phyloP scores from a whole-genome alignment of 106 monocot species.

The Dactylorhiza incarnata region DNA sequence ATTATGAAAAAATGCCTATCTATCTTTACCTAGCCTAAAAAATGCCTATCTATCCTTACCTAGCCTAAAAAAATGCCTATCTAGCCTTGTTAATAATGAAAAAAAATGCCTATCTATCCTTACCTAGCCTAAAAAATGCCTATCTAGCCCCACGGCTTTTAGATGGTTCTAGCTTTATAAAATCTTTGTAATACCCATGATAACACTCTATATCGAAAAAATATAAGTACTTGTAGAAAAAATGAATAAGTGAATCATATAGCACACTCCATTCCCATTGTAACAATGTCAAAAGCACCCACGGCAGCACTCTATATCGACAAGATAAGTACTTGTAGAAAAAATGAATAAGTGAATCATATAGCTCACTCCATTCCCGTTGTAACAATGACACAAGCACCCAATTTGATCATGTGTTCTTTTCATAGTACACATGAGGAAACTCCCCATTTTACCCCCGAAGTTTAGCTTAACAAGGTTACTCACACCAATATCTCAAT shows the following conservation, averaged over 20 bases:
- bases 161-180: background rate
- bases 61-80: no score
- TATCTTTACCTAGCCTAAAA: no score
- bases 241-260: background rate
- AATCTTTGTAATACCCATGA: background rate
- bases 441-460: background rate
- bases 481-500: background rate
- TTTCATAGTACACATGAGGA: background rate
- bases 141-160: background rate
- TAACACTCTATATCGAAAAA: background rate
- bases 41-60: background rate
- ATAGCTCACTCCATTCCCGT: background rate
- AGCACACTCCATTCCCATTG: background rate
- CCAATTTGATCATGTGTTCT: background rate
- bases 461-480: background rate
- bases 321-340: background rate
- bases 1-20: no score
- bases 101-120: no score
- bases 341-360: background rate
- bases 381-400: background rate
- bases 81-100: background rate
- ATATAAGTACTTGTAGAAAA: background rate
- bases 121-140: no score
- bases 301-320: background rate
- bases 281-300: background rate